A percentile compares a stretch with the other conserved stretches of the same genome.
Conservation (phyloP, 2,329 filamentous ascomycete genomes). For the Epichloe amarillans region DNA sequence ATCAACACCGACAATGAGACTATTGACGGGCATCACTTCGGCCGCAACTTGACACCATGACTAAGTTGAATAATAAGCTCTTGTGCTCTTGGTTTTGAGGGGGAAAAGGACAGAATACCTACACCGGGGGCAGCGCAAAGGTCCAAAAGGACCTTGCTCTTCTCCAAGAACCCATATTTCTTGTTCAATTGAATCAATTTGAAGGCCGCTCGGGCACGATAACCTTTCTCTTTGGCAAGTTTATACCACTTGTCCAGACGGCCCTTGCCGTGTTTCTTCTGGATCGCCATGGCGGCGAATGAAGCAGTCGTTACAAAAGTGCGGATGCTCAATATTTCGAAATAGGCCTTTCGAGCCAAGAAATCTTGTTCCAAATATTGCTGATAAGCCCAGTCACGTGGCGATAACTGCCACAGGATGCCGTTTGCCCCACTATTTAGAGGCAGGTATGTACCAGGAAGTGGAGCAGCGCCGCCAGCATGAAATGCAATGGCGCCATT, state of each 20-base stretch:
- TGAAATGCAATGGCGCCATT: no score
- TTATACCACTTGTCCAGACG: slow-evolving; percentile 99
- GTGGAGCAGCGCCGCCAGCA: not conserved
- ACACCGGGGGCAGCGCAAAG: slow-evolving; percentile 92
- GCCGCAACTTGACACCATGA: slow-evolving; percentile 95
- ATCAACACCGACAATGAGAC: slow-evolving; percentile 89
- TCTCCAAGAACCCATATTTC: slow-evolving; percentile 96
- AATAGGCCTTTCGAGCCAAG: slow-evolving; percentile 13
- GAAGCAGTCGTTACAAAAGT: not conserved
- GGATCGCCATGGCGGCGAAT: slow-evolving; percentile 62
- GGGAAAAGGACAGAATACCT: slow-evolving; percentile 20
- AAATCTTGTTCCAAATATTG: slow-evolving; percentile 20
- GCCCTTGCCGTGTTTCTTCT: slow-evolving; percentile 98
- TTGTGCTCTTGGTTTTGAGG: not conserved
- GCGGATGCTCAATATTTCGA: not conserved
- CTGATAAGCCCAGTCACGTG: slow-evolving; percentile 14
- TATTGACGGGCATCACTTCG: slow-evolving; percentile 83
- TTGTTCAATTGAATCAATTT: slow-evolving; percentile 98
- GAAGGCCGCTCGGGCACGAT: slow-evolving; percentile 89
- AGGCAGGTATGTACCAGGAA: not conserved
- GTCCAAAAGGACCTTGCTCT: slow-evolving; percentile 92
- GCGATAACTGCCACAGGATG: not conserved
- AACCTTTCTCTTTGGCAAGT: slow-evolving; percentile 96
- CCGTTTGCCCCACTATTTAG: not conserved
- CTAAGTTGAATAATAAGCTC: slow-evolving; percentile 23